Base-by-base conservation (phyloP, 441 rosid species). In the Erodium moschatum region DNA sequence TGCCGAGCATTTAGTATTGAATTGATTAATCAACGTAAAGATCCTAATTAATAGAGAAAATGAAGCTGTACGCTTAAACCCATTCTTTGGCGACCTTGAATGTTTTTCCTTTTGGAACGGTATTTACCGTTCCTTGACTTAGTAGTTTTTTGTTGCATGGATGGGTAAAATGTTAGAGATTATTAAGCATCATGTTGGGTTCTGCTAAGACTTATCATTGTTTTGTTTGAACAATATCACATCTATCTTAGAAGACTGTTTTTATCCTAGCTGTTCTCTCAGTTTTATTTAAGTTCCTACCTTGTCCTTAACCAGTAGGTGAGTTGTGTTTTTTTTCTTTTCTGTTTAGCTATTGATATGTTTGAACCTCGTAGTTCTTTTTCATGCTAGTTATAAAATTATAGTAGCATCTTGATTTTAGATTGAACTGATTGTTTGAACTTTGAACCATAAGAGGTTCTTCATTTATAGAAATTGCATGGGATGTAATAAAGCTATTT, bases 171-270 rank as follows among this genome's bases (percentile, higher is more conserved):
- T 52, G 60, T 13, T n/a, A 52, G 60, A 5, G 60, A 52, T 15
- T 52, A 52, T 52, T 52, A 52, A 52, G 60, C 60, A 15, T 52
- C 60, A 52, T 52, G 9, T 52, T 52, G 20, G 60, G 19, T 52
- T 52, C 60, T 52, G 21, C 60, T 52, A 0, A 7, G 56, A 15
- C 60, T 52, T 52, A 16, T 40, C 60, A 15, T 52, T 50, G 18
- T n/a, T 52, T 52, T 18, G 18, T 52, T 16, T 4, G 21, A 15
- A 20, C 19, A 52, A 52, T 52, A 52, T 5, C 13, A 2, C 16
- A n/a, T 15, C 58, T n/a, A 13, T 5, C 58, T 50, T 50, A 0
- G 56, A 48, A 48, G 56, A n/a, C 18, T 48, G 12, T 48, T n/a
- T 48, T 46, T 46, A 8, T 13, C 0, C 27, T 24, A 24, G 27